Percentiles rank a stretch among this genome's conserved stretches.
phyloP scores from a whole-genome alignment of 2,329 filamentous ascomycete genomes.

The Cercospora berteroae region DNA sequence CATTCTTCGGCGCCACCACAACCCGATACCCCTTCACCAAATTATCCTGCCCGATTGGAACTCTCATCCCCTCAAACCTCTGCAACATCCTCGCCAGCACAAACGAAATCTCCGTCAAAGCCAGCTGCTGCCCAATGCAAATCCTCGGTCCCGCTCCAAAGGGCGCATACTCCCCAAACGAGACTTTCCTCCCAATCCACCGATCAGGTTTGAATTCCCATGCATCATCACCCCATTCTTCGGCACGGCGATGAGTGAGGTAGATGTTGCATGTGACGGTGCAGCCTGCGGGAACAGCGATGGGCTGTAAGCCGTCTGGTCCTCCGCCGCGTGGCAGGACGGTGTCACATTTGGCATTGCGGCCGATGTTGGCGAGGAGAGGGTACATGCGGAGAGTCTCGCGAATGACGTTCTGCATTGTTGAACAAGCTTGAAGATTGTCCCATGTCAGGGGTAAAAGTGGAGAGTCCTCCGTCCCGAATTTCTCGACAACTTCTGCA shows the following conservation, averaged over 20 bases:
- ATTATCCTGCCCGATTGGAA: slow-evolving; percentile 22
- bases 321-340: slow-evolving; percentile 48
- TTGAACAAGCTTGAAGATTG: slow-evolving; percentile 27
- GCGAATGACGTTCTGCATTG: slow-evolving; percentile 47
- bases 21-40: slow-evolving; percentile 24
- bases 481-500: slow-evolving; percentile 24
- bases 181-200: slow-evolving; percentile 27
- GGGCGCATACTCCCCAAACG: slow-evolving; percentile 19
- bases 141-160: slow-evolving; percentile 29
- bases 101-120: slow-evolving; percentile 24
- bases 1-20: slow-evolving; percentile 27
- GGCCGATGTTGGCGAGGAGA: slow-evolving; percentile 48
- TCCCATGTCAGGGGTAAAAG: slow-evolving; percentile 22
- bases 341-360: slow-evolving; percentile 45
- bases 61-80: slow-evolving; percentile 20
- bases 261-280: slow-evolving; percentile 46
- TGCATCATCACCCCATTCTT: slow-evolving; percentile 49
- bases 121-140: slow-evolving; percentile 24
- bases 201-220: slow-evolving; percentile 43
- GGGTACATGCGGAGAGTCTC: slow-evolving; percentile 47
- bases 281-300: slow-evolving; percentile 43
- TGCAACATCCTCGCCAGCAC: slow-evolving; percentile 24
- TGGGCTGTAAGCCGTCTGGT: slow-evolving; percentile 42
- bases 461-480: slow-evolving; percentile 38
- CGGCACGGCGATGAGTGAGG: slow-evolving; percentile 49